phyloP scores from a whole-genome alignment of 345 rosid genomes.

The Salix caprea region DNA sequence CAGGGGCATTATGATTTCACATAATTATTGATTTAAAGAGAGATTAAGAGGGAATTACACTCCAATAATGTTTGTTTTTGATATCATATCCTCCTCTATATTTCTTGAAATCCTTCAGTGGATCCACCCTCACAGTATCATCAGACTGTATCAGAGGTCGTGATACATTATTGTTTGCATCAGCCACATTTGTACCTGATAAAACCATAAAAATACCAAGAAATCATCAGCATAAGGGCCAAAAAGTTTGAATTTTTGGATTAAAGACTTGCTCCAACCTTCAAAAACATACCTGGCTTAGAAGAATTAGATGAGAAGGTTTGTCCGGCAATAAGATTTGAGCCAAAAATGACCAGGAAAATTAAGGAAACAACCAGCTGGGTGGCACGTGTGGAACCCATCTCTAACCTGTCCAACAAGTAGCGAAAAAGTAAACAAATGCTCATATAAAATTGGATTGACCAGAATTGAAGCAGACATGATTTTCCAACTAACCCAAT shows the following conservation, averaged over 20 bases:
- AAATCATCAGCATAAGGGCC: neutral
- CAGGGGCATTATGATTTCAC: neutral
- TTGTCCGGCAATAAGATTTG: constrained; percentile 16
- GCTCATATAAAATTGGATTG: neutral
- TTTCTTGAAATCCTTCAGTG: constrained; percentile 41
- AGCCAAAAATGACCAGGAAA: constrained; percentile 19
- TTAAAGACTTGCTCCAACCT: neutral
- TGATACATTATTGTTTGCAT: constrained; percentile 24
- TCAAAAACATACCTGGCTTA: constrained; percentile 16
- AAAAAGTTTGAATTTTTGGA: neutral
- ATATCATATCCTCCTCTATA: constrained; percentile 67
- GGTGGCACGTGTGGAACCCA: constrained; percentile 20
- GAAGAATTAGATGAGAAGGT: neutral
- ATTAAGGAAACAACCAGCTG: constrained; percentile 11
- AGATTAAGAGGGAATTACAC: constrained; percentile 36
- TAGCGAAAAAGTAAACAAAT: neutral
- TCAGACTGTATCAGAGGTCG: constrained; percentile 17
- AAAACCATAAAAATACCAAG: neutral
- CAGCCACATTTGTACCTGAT: constrained; percentile 26
- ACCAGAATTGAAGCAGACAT: constrained; percentile 11
- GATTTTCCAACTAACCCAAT: neutral
- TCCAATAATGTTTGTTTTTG: constrained; percentile 67
- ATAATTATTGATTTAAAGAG: neutral
- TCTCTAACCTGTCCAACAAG: constrained; percentile 28
- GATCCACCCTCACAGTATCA: constrained; percentile 54